Evolutionary conservation across 2,329 filamentous ascomycete genomes (phyloP).

Genomic region (Trichoderma asperellum): DNA sequence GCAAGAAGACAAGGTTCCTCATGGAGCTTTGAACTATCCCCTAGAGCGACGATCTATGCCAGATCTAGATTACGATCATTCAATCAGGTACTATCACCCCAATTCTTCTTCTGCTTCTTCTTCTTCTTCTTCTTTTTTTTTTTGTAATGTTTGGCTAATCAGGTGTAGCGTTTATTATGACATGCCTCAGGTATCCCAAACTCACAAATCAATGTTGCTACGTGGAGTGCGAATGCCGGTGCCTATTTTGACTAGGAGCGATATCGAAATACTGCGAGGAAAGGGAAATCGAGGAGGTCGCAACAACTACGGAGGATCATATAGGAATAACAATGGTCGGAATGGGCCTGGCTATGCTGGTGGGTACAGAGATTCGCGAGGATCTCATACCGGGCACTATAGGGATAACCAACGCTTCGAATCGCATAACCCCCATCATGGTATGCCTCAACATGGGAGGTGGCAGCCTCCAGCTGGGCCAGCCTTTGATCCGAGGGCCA

Average conservation of each 20-base stretch:
- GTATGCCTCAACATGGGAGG: constrained; percentile 26
- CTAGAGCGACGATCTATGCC: constrained; percentile 73
- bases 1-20: constrained; percentile 81
- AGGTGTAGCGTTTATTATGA: constrained; percentile 75
- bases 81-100: constrained; percentile 66
- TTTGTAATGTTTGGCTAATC: constrained; percentile 38
- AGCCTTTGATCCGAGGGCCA: constrained; percentile 1
- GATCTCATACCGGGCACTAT: constrained; percentile 23
- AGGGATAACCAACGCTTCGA: constrained; percentile 31
- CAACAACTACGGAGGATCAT: constrained; percentile 36
- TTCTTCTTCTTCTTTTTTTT: neutral
- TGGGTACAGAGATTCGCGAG: constrained; percentile 33
- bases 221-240: constrained; percentile 76
- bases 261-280: constrained; percentile 73
- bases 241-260: constrained; percentile 72
- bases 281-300: constrained; percentile 59
- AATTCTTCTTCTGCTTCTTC: neutral
- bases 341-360: constrained; percentile 38
- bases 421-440: constrained; percentile 16
- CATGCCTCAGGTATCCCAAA: constrained; percentile 71
- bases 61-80: constrained; percentile 80
- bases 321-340: constrained; percentile 28
- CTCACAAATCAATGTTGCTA: constrained; percentile 93
- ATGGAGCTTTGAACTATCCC: constrained; percentile 78
- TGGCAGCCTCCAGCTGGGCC: constrained; percentile 11